phyloP scores from a whole-genome alignment of 2,329 filamentous ascomycete species.

The Hortaea werneckii region DNA sequence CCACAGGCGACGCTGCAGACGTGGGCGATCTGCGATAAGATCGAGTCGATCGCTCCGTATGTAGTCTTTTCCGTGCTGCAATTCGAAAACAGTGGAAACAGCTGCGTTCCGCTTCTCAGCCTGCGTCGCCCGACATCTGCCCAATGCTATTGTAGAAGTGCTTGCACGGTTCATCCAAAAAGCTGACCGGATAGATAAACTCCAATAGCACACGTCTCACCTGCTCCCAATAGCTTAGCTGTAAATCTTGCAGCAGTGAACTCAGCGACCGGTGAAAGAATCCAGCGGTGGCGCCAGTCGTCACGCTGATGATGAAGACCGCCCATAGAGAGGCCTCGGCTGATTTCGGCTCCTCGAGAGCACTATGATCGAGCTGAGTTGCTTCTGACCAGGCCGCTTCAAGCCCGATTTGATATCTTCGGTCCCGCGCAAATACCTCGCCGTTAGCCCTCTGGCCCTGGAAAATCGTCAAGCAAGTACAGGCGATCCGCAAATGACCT shows the following conservation, averaged over 20 bases:
- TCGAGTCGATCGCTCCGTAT: too few species aligned
- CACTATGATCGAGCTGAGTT: conserved; percentile 17
- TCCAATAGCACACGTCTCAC: conserved; percentile 23
- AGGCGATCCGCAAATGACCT: conserved; percentile 22
- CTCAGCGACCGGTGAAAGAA: conserved; percentile 16
- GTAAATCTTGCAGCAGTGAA: conserved; percentile 17
- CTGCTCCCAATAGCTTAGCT: conserved; percentile 22
- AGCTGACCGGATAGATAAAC: conserved; percentile 26
- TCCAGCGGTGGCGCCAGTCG: conserved; percentile 17
- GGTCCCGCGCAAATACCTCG: conserved; percentile 16
- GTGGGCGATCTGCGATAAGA: not conserved
- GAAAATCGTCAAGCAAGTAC: conserved; percentile 23
- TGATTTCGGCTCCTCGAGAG: conserved; percentile 20
- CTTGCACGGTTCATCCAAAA: conserved; percentile 23
- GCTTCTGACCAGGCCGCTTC: conserved; percentile 24
- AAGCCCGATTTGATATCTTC: conserved; percentile 21
- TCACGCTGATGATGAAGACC: conserved; percentile 25
- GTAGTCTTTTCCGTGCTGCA: too few species aligned
- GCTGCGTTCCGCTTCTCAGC: not conserved
- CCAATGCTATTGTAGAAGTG: conserved; percentile 19
- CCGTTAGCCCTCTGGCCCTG: conserved; percentile 22
- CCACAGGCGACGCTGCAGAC: not conserved
- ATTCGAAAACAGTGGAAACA: too few species aligned
- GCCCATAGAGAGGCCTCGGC: conserved; percentile 25
- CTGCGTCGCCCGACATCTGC: not conserved